Evolutionary conservation across 2,329 filamentous ascomycete species (phyloP).

Genomic region (Neoarthrinium moseri): DNA sequence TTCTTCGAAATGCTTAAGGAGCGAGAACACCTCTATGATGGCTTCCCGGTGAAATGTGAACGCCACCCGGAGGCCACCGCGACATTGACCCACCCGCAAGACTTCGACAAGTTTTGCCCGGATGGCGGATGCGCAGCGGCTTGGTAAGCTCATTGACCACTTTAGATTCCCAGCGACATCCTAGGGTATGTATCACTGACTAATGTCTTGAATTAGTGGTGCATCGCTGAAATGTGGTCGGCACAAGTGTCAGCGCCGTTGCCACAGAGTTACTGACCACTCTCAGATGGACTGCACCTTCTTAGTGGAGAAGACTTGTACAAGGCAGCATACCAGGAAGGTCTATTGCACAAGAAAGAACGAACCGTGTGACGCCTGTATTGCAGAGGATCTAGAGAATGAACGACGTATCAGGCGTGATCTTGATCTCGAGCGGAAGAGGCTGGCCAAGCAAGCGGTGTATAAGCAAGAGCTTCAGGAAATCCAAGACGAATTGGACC

Average conservation of each 20-base stretch:
- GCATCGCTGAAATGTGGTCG: constrained; percentile 50
- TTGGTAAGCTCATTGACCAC: constrained; percentile 48
- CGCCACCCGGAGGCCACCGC: constrained; percentile 51
- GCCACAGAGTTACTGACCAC: constrained; percentile 61
- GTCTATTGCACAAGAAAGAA: constrained; percentile 43
- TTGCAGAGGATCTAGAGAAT: constrained; percentile 43
- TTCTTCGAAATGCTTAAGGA: constrained; percentile 57
- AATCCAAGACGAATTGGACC: constrained; percentile 54
- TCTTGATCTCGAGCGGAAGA: constrained; percentile 47
- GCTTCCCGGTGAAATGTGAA: constrained; percentile 59
- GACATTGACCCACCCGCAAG: constrained; percentile 44
- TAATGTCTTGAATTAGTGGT: neutral
- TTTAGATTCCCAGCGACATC: neutral
- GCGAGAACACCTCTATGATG: constrained; percentile 54
- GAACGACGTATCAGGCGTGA: constrained; percentile 44
- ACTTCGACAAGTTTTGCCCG: constrained; percentile 63
- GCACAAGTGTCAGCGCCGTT: constrained; percentile 59
- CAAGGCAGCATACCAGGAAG: constrained; percentile 46
- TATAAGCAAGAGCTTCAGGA: constrained; percentile 45
- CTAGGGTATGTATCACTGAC: neutral
- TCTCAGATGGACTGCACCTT: constrained; percentile 46
- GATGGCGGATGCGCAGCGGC: constrained; percentile 67
- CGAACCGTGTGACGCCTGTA: constrained; percentile 49
- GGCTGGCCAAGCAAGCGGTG: constrained; percentile 39
- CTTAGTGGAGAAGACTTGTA: constrained; percentile 36